A percentile compares a stretch with the other conserved stretches of the same genome.
Conservation (phyloP, 2,329 filamentous ascomycete species). For the Torrubiella hemipterigena region DNA sequence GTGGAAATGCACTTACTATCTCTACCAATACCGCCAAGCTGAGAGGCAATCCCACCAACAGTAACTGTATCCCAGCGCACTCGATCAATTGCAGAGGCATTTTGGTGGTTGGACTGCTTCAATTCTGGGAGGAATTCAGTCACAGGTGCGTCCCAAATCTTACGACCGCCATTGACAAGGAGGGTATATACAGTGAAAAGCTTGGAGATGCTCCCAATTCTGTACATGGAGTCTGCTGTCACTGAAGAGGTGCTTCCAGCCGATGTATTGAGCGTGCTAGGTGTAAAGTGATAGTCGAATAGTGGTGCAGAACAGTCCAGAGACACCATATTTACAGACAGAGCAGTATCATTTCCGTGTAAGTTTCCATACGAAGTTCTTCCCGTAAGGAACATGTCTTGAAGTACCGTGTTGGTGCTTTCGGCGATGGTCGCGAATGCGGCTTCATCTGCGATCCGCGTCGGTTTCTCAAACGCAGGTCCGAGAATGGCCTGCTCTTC, state of each 20-base stretch:
- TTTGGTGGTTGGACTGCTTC: not conserved
- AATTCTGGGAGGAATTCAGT: slow-evolving; percentile 2
- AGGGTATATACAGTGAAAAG: slow-evolving; percentile 3
- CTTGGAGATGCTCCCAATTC: slow-evolving; percentile 3
- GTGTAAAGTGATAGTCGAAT: slow-evolving; percentile 7
- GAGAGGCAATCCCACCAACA: slow-evolving; percentile 9
- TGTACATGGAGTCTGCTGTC: slow-evolving; percentile 2
- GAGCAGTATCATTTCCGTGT: slow-evolving; percentile 5
- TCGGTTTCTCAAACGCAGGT: not conserved
- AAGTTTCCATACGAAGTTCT: slow-evolving; percentile 4
- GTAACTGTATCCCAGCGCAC: slow-evolving; percentile 9
- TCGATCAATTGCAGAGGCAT: slow-evolving; percentile 1
- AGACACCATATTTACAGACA: slow-evolving; percentile 7
- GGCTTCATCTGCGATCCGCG: slow-evolving; percentile 3
- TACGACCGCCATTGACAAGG: slow-evolving; percentile 1
- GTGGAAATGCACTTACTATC: slow-evolving; percentile 8
- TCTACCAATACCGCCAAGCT: slow-evolving; percentile 8
- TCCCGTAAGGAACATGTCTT: slow-evolving; percentile 2
- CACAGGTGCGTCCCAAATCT: not conserved
- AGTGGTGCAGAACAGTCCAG: slow-evolving; percentile 4
- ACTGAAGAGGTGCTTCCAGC: slow-evolving; percentile 6
- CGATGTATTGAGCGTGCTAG: slow-evolving; percentile 6
- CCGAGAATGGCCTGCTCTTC: not conserved
- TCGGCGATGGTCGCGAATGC: slow-evolving; percentile 1
- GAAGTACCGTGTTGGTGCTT: no score